Percentiles rank a stretch among this genome's conserved stretches.
Evolutionary conservation across 257 asterid genomes (phyloP).

Genomic region (Ophiorrhiza pumila): DNA sequence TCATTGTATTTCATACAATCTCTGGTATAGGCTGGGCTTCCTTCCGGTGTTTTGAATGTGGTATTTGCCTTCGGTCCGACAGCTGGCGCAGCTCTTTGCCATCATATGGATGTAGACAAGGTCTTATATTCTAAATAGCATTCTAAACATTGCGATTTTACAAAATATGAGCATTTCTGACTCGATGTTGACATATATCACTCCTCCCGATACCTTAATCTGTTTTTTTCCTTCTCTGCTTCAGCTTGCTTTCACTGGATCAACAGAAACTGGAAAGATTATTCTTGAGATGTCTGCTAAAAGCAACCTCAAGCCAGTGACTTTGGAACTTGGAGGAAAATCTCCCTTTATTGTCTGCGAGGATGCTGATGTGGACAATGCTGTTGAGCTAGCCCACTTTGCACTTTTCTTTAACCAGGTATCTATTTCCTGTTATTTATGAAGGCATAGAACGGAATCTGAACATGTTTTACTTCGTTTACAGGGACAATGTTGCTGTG

Average conservation of each 20-base stretch:
- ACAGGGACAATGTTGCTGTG: conserved; percentile 98
- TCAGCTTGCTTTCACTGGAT: conserved; percentile 97
- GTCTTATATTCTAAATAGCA: conserved; percentile 30
- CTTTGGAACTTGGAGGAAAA: conserved; percentile 98
- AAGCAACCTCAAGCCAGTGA: conserved; percentile 97
- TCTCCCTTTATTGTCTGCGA: conserved; percentile 95
- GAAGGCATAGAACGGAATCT: not conserved
- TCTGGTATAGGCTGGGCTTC: conserved; percentile 87
- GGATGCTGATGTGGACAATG: conserved; percentile 92
- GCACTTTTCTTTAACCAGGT: conserved; percentile 98
- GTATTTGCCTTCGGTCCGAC: conserved; percentile 90
- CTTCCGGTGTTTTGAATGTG: conserved; percentile 88
- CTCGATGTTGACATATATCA: not conserved
- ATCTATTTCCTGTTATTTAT: conserved; percentile 9
- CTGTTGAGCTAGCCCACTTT: conserved; percentile 85
- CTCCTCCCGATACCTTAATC: not conserved
- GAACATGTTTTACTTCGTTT: conserved; percentile 9
- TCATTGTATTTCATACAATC: conserved; percentile 9
- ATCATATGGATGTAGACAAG: conserved; percentile 99
- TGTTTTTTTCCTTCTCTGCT: conserved; percentile 5
- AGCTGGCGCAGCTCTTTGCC: conserved; percentile 94
- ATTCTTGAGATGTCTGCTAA: conserved; percentile 68
- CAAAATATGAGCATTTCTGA: not conserved
- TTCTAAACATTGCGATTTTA: not conserved
- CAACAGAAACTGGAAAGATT: conserved; percentile 74